Evolutionary conservation across 371 early-diverging fungal genomes (phyloP).

Genomic region (Saksenaea oblongispora): DNA sequence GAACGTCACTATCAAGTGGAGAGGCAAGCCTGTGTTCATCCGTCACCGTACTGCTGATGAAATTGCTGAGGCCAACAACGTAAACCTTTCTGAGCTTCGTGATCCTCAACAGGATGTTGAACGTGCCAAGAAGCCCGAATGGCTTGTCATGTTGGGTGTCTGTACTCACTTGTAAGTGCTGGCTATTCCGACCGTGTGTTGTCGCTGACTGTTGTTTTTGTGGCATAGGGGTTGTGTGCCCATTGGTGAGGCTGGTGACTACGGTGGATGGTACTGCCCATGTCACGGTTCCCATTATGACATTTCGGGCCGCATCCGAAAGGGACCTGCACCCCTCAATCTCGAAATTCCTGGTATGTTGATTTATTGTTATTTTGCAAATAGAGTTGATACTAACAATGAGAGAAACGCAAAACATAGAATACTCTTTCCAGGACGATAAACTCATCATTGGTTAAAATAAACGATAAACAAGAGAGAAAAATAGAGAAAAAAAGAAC

Average conservation of each 20-base stretch:
- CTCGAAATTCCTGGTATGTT: conserved; percentile 83
- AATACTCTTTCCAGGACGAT: conserved; percentile 37
- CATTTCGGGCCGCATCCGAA: conserved; percentile 91
- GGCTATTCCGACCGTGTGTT: too few relatives aligned
- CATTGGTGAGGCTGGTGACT: conserved; percentile 95
- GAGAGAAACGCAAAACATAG: conserved; percentile 7
- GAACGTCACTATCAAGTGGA: conserved; percentile 95
- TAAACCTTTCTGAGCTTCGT: conserved; percentile 75
- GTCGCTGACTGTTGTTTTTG: neutral
- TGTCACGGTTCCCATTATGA: conserved; percentile 98
- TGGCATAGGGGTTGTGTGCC: conserved; percentile 89
- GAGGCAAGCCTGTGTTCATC: conserved; percentile 96
- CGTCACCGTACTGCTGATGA: conserved; percentile 93
- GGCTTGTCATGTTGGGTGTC: conserved; percentile 95
- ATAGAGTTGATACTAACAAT: neutral
- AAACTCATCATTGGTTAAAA: conserved; percentile 43
- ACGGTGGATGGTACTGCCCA: conserved; percentile 98
- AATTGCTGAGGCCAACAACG: conserved; percentile 86
- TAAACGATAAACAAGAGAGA: neutral
- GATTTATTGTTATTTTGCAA: neutral
- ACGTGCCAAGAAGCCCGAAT: conserved; percentile 87
- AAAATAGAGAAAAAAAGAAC: neutral
- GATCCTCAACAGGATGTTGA: conserved; percentile 91
- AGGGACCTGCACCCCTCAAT: conserved; percentile 97
- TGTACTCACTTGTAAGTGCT: conserved; percentile 90